These are phyloP conservation scores for Ascobolus immersus DNA, from an alignment of 495 filamentous ascomycete genomes.

Conservation along the genomic window DNA sequence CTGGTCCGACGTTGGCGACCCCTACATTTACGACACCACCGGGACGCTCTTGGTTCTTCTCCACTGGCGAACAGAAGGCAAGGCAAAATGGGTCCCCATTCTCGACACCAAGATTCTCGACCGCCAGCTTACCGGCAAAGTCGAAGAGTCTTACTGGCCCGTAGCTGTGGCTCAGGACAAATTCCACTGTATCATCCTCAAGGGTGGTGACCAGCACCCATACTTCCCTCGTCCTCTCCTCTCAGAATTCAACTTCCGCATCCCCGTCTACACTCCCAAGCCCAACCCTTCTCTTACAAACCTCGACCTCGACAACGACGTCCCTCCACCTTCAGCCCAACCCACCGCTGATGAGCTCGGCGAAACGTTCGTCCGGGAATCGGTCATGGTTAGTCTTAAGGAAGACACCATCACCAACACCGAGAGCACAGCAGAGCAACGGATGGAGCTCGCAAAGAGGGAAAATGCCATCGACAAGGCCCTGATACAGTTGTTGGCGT, in stretches of 20 bases:
- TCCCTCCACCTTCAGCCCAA: not conserved
- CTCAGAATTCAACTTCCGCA: conserved; percentile 74
- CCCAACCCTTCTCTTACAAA: too few species aligned
- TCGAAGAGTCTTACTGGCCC: conserved; percentile 62
- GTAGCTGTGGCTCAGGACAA: conserved; percentile 76
- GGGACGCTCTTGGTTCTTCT: conserved; percentile 65
- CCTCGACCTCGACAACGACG: not conserved
- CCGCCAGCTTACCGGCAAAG: conserved; percentile 47
- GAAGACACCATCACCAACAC: conserved; percentile 41
- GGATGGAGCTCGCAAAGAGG: conserved; percentile 37
- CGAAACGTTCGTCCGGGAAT: conserved; percentile 53
- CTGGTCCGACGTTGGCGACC: conserved; percentile 78
- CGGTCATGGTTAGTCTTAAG: conserved; percentile 41
- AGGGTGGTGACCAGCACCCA: conserved; percentile 65
- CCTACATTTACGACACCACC: conserved; percentile 76
- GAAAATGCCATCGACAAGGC: conserved; percentile 69
- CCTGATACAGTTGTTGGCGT: conserved; percentile 65
- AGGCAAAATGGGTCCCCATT: conserved; percentile 75
- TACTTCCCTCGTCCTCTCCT: conserved; percentile 87
- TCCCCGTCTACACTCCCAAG: conserved; percentile 42
- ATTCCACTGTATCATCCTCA: conserved; percentile 97
- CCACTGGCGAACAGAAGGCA: conserved; percentile 66
- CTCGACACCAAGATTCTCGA: conserved; percentile 67
- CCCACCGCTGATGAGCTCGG: conserved; percentile 27
- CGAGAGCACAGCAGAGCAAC: conserved; percentile 30